These are phyloP conservation scores for bread wheat (Triticum aestivum) DNA, from an alignment of 176 grass and related monocot genomes.

Conservation along the genomic window DNA sequence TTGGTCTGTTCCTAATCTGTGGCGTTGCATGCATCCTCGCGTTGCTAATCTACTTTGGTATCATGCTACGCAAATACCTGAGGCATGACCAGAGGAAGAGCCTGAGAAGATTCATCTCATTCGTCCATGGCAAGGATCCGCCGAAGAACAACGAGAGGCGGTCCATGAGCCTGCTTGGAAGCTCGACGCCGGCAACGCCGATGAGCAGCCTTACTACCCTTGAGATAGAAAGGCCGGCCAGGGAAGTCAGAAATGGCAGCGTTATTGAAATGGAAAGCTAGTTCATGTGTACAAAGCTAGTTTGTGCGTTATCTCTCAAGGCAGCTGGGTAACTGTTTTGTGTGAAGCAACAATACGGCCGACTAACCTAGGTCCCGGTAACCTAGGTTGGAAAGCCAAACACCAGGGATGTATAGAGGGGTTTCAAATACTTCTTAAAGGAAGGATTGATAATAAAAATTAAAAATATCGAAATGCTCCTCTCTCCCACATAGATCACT, in stretches of 20 bases:
- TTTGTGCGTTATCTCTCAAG: too few relatives aligned
- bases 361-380: too few relatives aligned
- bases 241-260: not conserved
- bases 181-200: not conserved
- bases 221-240: constrained; percentile 17
- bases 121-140: constrained; percentile 47
- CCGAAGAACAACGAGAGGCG: constrained; percentile 12
- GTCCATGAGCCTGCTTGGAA: constrained; percentile 12
- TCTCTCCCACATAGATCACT: too few relatives aligned
- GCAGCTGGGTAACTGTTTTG: too few relatives aligned
- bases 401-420: too few relatives aligned
- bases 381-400: too few relatives aligned
- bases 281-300: not conserved
- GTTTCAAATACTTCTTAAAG: too few relatives aligned
- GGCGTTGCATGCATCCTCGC: constrained; percentile 56
- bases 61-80: constrained; percentile 42
- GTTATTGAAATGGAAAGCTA: constrained; percentile 21
- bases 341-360: too few relatives aligned
- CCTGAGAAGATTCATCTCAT: constrained; percentile 57
- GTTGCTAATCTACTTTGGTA: constrained; percentile 61
- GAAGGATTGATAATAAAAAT: too few relatives aligned
- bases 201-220: not conserved
- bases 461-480: too few relatives aligned
- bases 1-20: constrained; percentile 85
- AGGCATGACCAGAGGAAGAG: constrained; percentile 4